Base-by-base conservation (phyloP, 257 asterid species). In the Ajuga chamaepitys region DNA sequence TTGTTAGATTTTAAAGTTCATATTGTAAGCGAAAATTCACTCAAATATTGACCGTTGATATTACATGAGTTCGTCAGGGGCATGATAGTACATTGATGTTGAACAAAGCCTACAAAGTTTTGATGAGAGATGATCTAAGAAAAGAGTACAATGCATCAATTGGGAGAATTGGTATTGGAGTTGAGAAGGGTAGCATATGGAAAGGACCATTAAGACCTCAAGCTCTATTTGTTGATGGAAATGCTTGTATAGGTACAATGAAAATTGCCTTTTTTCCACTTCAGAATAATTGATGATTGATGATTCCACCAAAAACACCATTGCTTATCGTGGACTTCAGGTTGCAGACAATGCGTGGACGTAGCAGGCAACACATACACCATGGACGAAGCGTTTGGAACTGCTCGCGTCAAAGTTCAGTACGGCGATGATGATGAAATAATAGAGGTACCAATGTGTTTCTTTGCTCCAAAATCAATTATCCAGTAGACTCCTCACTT, bases 271-370 rank as follows among this genome's bases (percentile, higher is more conserved):
- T 47, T 38, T 24, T 32, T 53, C 25, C 10, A 11, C 13, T 53
- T 18, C 8, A 48, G 5, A 28, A 28, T 2, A 28, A 28, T 28
- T 28, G 34, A 28, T 5, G 34, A 28, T 28, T 28, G 34, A 28
- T 8, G 7, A 30, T 30, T 30, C 4, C 37, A 30, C 4, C 7
- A 1, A n/a, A 4, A n/a, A 4, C 50, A 44, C 8, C n/a, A 1
- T 10, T 44, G 50, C 17, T 3, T n/a, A n/a, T 10, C 16, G 5
- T 4, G 46, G 4, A 12, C 52, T 69, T 37, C 66, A 82, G 95
- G 95, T 10, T 86, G 95, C 68, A 72, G 85, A 67, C 83, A 79
- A 70, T 83, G 95, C 34, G 85, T 81, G 72, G 82, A 83, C 67
- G 67, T 75, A 1, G 85, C 95, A 3, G 46, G 77, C 1, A 78